Base-by-base conservation (phyloP, 768 basidiomycete genomes). In the Cystoderma amianthinum region DNA sequence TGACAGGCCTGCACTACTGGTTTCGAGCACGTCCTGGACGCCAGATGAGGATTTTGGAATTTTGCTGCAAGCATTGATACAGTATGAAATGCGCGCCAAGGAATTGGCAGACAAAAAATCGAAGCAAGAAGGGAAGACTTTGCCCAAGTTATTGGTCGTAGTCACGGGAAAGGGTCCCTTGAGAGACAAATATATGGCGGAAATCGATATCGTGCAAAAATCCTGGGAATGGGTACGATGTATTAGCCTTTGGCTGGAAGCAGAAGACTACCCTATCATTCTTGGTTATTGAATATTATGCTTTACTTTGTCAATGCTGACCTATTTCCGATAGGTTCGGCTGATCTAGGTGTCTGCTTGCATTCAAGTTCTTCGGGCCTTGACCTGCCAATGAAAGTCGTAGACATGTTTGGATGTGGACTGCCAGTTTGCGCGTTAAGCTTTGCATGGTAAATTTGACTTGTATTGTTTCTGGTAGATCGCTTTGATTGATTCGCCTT, bases 401-500 rank as follows among this genome's bases (percentile, higher is more conserved):
- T 99, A 5, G 96, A 99, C 59, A 97, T 98, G 95, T 97, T 98
- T 64, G 96, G 96, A 3, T 97, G 94, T 51, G 85, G 85, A 3
- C 68, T 98, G 42, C 95, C 95, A 0, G 96, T 97, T 5, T 86
- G 94, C 46, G 94, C 96, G 0, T 71, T 92, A 2, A 71, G 82
- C 37, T 99, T 95, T 55, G 64, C 71, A 32, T 95, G 90, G 93
- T 94, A 46, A n/a, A 77, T 50, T 41, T 35, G 22, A 24, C n/a
- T 13, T n/a, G 13, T n/a, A 19, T 18, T 11, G 17, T 15, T 3
- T 22, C 38, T 21, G 7, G 28, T 24, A 35, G 21, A 38, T 48
- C 15, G 38, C 17, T 42, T 28, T 28, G 15, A 34, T 38, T 22
- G 47, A 42, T 36, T 35, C 15, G 17, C 44, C 10, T 24, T 7